Evolutionary conservation across 768 basidiomycete species (phyloP).

Genomic region (Lactifluus piperatus): DNA sequence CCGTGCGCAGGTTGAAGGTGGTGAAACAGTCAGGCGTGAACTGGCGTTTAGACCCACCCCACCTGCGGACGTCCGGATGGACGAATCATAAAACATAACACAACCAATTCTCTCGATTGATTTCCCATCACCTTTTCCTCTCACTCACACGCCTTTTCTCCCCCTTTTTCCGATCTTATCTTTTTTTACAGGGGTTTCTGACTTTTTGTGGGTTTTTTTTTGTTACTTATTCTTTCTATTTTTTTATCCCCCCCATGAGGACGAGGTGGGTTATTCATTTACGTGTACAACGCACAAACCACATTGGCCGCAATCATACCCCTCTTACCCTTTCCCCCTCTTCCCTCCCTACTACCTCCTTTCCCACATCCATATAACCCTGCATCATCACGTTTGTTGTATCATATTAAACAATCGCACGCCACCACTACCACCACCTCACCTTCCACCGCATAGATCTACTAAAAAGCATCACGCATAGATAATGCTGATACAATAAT

Average conservation of each 20-base stretch:
- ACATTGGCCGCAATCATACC: background rate
- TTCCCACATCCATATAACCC: background rate
- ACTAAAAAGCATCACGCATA: background rate
- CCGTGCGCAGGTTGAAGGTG: conserved; percentile 42
- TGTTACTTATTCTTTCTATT: background rate
- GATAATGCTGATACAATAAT: no score
- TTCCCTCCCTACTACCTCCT: background rate
- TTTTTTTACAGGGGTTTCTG: no score
- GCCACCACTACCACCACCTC: background rate
- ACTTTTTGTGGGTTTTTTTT: no score
- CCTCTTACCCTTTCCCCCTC: background rate
- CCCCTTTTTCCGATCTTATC: background rate
- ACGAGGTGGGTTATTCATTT: background rate
- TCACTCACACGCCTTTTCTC: no score
- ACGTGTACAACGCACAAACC: background rate
- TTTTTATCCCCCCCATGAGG: background rate
- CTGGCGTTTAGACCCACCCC: conserved; percentile 8
- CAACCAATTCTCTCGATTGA: background rate
- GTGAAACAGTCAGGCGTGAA: conserved; percentile 30
- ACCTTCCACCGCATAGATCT: conserved; percentile 4
- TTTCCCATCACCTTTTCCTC: background rate
- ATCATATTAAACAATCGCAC: background rate
- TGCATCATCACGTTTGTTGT: background rate
- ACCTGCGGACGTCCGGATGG: conserved; percentile 12
- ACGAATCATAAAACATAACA: conserved; percentile 17